Evolutionary conservation across 306 rosid species (phyloP).

Genomic region (Fagus sylvatica): DNA sequence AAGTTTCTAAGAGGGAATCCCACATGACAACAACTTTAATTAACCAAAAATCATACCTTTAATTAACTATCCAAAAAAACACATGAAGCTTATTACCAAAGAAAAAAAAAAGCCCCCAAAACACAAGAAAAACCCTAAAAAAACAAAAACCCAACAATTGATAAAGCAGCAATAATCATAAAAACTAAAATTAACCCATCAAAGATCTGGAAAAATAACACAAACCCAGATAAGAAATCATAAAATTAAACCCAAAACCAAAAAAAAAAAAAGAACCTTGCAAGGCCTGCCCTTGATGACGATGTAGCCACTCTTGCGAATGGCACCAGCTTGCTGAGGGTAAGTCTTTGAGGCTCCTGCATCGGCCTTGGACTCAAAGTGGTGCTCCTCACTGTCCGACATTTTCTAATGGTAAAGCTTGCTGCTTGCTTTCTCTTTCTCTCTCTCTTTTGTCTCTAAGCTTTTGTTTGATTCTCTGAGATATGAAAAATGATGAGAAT

Average conservation of each 20-base stretch:
- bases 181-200: neutral
- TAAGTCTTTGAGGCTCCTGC: constrained; percentile 75
- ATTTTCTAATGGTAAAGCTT: constrained; percentile 9
- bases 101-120: neutral
- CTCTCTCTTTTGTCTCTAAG: constrained; percentile 1
- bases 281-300: constrained; percentile 70
- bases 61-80: neutral
- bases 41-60: neutral
- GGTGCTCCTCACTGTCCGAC: constrained; percentile 73
- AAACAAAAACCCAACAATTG: neutral
- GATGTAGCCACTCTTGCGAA: constrained; percentile 70
- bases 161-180: neutral
- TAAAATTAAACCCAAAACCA: neutral
- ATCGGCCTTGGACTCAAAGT: constrained; percentile 65
- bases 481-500: no score
- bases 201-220: neutral
- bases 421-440: neutral
- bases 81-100: neutral
- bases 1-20: neutral
- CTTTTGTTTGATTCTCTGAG: neutral
- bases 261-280: constrained; percentile 39
- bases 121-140: neutral
- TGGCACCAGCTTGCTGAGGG: constrained; percentile 71
- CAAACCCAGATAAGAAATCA: constrained; percentile 2
- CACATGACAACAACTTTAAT: neutral